A percentile compares a stretch with the other conserved stretches of the same genome.
phyloP scores from a whole-genome alignment of 306 rosid genomes.

The Trifolium fragiferum region DNA sequence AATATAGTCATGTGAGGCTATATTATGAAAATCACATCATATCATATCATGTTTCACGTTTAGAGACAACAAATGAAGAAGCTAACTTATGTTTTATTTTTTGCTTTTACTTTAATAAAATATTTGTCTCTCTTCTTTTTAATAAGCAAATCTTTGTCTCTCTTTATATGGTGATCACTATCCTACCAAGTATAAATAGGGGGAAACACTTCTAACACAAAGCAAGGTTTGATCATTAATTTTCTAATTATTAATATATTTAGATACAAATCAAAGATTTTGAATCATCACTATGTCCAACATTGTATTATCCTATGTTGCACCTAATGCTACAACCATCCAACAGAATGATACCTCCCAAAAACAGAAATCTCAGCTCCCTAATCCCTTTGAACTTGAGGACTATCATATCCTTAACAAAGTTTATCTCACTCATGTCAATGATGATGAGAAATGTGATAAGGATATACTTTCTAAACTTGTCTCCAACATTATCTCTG shows the following conservation, averaged over 20 bases:
- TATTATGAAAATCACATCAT: not conserved
- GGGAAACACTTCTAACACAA: not conserved
- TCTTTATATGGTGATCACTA: too few relatives aligned
- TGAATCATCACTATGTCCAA: slow-evolving; percentile 9
- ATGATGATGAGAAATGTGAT: slow-evolving; percentile 19
- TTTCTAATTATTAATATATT: not conserved
- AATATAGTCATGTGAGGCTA: slow-evolving; percentile 11
- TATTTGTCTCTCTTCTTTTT: not conserved
- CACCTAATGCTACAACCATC: not conserved
- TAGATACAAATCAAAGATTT: not conserved
- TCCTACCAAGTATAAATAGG: not conserved
- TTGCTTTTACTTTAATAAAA: slow-evolving; percentile 5
- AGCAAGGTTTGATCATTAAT: not conserved
- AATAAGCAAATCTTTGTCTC: not conserved
- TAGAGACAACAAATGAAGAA: slow-evolving; percentile 9
- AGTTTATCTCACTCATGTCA: slow-evolving; percentile 39
- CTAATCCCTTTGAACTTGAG: slow-evolving; percentile 27
- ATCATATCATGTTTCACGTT: slow-evolving; percentile 32
- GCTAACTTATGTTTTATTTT: not conserved
- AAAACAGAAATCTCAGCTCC: slow-evolving; percentile 35
- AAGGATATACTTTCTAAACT: slow-evolving; percentile 14
- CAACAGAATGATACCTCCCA: slow-evolving; percentile 16
- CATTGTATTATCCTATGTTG: not conserved
- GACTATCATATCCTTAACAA: slow-evolving; percentile 24
- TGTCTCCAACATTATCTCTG: slow-evolving; percentile 3